Conservation (phyloP, 2,329 filamentous ascomycete species). For the Hymenoscyphus fraxineus region DNA sequence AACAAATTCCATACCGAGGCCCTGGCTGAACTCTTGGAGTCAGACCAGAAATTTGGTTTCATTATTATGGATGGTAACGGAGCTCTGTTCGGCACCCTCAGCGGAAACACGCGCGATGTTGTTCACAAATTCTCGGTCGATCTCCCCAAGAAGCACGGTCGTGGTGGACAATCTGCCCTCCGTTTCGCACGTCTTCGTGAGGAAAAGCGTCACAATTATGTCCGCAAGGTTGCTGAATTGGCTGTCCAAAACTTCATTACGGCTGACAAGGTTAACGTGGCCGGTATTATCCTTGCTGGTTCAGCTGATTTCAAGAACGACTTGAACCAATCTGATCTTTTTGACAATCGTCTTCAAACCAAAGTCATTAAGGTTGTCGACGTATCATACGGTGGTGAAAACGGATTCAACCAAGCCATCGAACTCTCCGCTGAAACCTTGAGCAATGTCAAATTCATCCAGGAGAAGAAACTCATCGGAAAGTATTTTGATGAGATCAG, state of each 20-base stretch:
- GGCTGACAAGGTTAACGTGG: slow-evolving; percentile 96
- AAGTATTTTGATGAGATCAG: slow-evolving; percentile 99
- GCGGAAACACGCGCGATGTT: slow-evolving; percentile 94
- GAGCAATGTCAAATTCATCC: slow-evolving; percentile 99
- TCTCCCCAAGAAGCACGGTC: slow-evolving; percentile 98
- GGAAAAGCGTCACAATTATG: slow-evolving; percentile 99
- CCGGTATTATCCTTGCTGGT: slow-evolving; percentile 90
- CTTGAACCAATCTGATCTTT: slow-evolving; percentile 94
- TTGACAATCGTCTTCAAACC: slow-evolving; percentile 81
- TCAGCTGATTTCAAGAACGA: slow-evolving; percentile 99
- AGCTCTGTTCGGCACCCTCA: slow-evolving; percentile 92
- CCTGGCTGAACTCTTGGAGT: slow-evolving; percentile 92
- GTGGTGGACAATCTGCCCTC: slow-evolving; percentile 98
- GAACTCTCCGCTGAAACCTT: slow-evolving; percentile 92
- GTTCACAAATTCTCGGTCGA: slow-evolving; percentile 98
- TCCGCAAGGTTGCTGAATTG: slow-evolving; percentile 95
- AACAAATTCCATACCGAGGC: slow-evolving; percentile 99
- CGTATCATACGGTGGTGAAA: slow-evolving; percentile 97
- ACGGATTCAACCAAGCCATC: slow-evolving; percentile 99
- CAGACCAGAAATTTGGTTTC: slow-evolving; percentile 98
- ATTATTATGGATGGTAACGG: slow-evolving; percentile 99
- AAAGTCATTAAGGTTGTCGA: slow-evolving; percentile 99
- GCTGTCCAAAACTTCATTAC: slow-evolving; percentile 99
- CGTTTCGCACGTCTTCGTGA: slow-evolving; percentile 99
- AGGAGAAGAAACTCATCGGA: slow-evolving; percentile 99